Base-by-base conservation (phyloP, 2,329 filamentous ascomycete genomes). In the Cordyceps javanica region DNA sequence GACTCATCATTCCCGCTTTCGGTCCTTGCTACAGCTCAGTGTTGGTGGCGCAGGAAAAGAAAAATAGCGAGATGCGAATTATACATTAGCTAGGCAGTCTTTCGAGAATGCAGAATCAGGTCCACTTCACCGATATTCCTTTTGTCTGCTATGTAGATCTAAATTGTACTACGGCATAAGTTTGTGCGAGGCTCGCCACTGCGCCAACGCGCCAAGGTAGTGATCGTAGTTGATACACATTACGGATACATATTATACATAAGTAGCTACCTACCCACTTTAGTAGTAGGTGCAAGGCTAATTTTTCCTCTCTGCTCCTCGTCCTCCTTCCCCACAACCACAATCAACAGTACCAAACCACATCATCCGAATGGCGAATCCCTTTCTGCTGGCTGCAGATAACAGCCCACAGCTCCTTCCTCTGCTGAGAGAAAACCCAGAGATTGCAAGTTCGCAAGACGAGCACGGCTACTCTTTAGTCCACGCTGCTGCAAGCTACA, bases 401-500 rank as follows among this genome's bases (percentile, higher is more conserved):
- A 88, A 91, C 67, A 88, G 88, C 53, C 75, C 83, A 42, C 79
- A 82, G 45, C 83, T 99, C 56, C 78, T 96, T 61, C 77, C 85
- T 59, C 83, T 92, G 64, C 85, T 99, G 54, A 82, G 83, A 62
- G 77, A 85, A 60, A 82, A 91, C 64, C 90, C 91, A 34, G 74
- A 82, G n/a, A 78, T 96, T 55, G 93, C 94, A 55, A 82, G 86
- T 2, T 76, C 81, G 54, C 90, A 96, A 74, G 94, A 99, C 72
- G 85, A 88, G 60, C 89, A 97, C 68, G 94, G 94, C 66, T 99
- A 99, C 76, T 96, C 91, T 48, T 84, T 97, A 26, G 77, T 97
- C 50, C 94, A 99, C 73, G 94, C 94, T 54, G 91, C 93, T 16
- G 87, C 90, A 19, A 97, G 92, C 64, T 99, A 97, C 79, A 89